Evolutionary conservation across 1,139 yeast genomes (phyloP).

Genomic region (Saccharomyces hybrid): DNA sequence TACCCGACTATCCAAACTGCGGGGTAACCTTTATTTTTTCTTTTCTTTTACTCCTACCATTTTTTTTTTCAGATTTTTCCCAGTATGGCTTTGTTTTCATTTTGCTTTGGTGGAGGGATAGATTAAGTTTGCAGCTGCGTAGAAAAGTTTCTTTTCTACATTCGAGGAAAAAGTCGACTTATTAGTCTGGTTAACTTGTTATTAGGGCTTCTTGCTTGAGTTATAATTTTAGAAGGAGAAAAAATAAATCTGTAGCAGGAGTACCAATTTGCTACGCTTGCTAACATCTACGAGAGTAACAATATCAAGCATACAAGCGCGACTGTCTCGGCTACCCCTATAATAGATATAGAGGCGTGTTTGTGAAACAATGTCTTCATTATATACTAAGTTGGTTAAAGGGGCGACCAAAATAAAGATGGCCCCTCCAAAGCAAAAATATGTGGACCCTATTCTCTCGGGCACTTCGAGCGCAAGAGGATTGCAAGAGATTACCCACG

Average conservation of each 20-base stretch:
- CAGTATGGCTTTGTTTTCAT: background rate
- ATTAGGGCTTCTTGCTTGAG: background rate
- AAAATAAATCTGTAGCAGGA: background rate
- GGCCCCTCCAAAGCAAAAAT: slow-evolving; percentile 98
- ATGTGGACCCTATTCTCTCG: slow-evolving; percentile 83
- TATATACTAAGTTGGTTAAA: slow-evolving; percentile 44
- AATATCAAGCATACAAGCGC: background rate
- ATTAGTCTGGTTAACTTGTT: background rate
- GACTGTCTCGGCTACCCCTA: background rate
- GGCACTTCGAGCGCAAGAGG: slow-evolving; percentile 59
- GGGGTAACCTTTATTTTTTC: background rate
- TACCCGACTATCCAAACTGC: background rate
- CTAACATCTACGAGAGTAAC: background rate
- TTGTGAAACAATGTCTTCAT: slow-evolving; percentile 5
- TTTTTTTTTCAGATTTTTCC: background rate
- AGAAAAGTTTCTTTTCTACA: background rate
- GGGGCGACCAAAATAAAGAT: slow-evolving; percentile 70
- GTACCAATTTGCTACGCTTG: background rate
- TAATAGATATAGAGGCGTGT: background rate
- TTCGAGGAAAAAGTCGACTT: background rate
- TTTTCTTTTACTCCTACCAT: background rate
- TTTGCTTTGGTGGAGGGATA: background rate
- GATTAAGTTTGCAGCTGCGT: background rate
- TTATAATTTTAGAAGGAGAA: background rate
- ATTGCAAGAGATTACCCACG: slow-evolving; percentile 60